Conservation (phyloP, 768 basidiomycete species). For the Suillus placidus region DNA sequence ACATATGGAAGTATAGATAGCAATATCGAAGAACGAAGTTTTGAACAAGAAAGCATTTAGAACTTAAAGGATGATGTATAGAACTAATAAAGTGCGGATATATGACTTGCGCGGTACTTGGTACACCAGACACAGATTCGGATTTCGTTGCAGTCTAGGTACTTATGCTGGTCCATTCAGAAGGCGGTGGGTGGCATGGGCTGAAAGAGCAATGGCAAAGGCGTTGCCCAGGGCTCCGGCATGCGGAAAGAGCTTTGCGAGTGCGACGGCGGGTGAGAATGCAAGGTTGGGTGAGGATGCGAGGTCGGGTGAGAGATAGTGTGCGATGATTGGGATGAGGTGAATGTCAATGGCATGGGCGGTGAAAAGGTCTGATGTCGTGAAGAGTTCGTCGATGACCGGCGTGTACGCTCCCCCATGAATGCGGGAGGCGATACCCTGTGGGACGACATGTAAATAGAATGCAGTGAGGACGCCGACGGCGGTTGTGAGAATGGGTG, state of each 20-base stretch:
- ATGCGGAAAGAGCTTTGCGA: no score
- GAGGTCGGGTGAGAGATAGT: neutral
- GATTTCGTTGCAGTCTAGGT: neutral
- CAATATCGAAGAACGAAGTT: neutral
- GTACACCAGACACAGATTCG: no score
- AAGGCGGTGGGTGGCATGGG: conserved; percentile 16
- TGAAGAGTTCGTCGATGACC: conserved; percentile 17
- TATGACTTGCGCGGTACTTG: neutral
- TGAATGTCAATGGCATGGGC: neutral
- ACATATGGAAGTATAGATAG: conserved; percentile 8
- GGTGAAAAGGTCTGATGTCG: conserved; percentile 2
- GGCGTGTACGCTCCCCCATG: conserved; percentile 10
- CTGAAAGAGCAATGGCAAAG: no score
- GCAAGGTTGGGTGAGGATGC: neutral
- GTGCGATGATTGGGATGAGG: conserved; percentile 7
- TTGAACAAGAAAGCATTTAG: neutral
- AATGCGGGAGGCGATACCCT: neutral
- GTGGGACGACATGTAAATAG: neutral
- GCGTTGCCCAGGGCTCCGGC: no score
- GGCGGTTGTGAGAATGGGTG: conserved; percentile 2
- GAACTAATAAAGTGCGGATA: neutral
- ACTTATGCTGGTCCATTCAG: conserved; percentile 10
- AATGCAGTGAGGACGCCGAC: neutral
- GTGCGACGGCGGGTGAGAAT: neutral
- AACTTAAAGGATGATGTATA: neutral